Conservation (phyloP, 257 asterid genomes). For the Anisodus acutangulus region DNA sequence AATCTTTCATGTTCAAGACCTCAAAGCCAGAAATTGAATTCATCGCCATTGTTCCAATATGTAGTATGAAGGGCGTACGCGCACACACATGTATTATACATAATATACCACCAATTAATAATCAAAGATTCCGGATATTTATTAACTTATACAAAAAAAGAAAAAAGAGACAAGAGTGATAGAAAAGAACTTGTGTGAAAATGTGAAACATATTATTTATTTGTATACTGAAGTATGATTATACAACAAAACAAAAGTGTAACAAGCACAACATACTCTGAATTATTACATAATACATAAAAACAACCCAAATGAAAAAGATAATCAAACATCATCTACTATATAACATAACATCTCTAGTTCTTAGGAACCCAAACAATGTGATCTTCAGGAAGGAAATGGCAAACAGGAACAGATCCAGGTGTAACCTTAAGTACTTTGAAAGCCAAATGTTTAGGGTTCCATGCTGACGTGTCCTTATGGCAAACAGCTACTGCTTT, state of each 20-base stretch:
- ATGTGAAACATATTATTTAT: neutral
- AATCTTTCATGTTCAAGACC: neutral
- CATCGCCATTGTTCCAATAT: neutral
- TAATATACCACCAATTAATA: neutral
- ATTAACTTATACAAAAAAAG: neutral
- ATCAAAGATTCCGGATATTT: neutral
- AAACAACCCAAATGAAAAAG: neutral
- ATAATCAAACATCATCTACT: neutral
- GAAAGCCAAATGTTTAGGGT: conserved; percentile 91
- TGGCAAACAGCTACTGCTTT: conserved; percentile 83
- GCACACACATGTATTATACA: too few relatives aligned
- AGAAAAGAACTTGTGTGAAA: neutral
- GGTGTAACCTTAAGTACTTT: conserved; percentile 89
- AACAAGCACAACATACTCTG: conserved; percentile 14
- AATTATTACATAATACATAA: conserved; percentile 4
- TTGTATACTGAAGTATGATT: neutral
- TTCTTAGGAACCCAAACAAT: conserved; percentile 71
- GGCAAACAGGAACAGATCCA: conserved; percentile 83
- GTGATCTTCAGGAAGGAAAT: conserved; percentile 90
- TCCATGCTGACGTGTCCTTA: conserved; percentile 77
- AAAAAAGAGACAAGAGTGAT: neutral
- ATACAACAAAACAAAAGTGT: neutral
- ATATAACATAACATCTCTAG: conserved; percentile 16
- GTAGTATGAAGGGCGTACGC: neutral
- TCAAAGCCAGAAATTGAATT: neutral